Conservation (phyloP, 805 yeast genomes). For the Yarrowia porcina region DNA sequence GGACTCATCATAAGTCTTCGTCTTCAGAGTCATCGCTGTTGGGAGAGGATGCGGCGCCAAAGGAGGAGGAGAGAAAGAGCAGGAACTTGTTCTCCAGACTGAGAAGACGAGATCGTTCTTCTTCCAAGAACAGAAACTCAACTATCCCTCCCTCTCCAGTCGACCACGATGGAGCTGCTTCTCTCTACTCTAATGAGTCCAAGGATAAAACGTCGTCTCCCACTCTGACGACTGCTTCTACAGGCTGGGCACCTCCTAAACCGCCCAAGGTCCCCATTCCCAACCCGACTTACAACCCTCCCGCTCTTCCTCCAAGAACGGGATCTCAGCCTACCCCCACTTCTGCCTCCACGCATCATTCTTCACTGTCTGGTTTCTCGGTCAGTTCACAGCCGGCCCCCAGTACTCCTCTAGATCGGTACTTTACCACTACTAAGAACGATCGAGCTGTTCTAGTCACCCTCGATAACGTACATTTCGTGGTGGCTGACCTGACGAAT, state of each 20-base stretch:
- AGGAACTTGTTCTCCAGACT: conserved; percentile 1
- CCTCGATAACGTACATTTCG: conserved; percentile 55
- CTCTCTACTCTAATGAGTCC: conserved; percentile 7
- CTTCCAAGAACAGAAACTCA: background rate
- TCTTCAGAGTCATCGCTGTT: conserved; percentile 48
- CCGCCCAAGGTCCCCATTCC: conserved; percentile 14
- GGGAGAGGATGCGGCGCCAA: conserved; percentile 3
- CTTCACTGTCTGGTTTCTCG: background rate
- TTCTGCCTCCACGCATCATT: conserved; percentile 1
- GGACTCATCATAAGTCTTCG: conserved; percentile 62
- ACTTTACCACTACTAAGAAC: background rate
- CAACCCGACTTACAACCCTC: background rate
- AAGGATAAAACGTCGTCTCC: background rate
- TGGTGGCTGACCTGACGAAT: conserved; percentile 45
- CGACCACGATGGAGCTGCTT: background rate
- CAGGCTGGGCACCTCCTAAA: conserved; percentile 6
- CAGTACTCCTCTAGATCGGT: conserved; percentile 4
- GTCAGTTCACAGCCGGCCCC: background rate
- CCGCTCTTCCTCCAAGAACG: background rate
- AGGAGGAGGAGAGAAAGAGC: background rate
- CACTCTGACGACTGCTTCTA: background rate
- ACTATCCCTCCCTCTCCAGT: conserved; percentile 1
- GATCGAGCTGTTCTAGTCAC: conserved; percentile 53
- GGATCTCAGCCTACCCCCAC: conserved; percentile 13
- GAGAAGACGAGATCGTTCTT: conserved; percentile 3